Conservation (phyloP, 192 early-diverging fungal genomes). For the Coemansia sp. region DNA sequence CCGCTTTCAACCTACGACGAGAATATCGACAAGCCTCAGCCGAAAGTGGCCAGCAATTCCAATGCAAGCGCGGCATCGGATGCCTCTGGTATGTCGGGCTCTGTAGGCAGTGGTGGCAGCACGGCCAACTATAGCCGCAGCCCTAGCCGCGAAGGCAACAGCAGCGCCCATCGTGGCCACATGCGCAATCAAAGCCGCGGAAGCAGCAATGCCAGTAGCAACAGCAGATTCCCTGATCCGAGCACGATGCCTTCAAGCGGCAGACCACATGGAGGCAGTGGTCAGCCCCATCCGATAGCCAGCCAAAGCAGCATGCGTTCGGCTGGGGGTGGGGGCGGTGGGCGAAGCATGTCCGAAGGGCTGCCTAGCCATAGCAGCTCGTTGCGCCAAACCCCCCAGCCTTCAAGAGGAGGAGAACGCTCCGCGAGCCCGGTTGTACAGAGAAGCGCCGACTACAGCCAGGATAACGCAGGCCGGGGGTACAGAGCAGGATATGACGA, state of each 20-base stretch:
- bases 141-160: not conserved
- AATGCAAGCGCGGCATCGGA: conserved; percentile 8
- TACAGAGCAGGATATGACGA: conserved; percentile 52
- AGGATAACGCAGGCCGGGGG: conserved; percentile 18
- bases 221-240: conserved; percentile 18
- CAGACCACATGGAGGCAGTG: conserved; percentile 21
- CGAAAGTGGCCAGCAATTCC: conserved; percentile 15
- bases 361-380: conserved; percentile 14
- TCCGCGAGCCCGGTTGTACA: conserved; percentile 24
- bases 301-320: conserved; percentile 23
- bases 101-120: conserved; percentile 4
- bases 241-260: conserved; percentile 15
- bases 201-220: not conserved
- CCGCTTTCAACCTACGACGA: conserved; percentile 39
- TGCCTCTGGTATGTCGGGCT: conserved; percentile 6
- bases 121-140: conserved; percentile 7
- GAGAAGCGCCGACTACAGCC: conserved; percentile 11
- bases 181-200: conserved; percentile 27
- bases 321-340: not conserved
- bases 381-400: not conserved
- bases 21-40: conserved; percentile 26
- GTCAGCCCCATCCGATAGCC: conserved; percentile 14
- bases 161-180: conserved; percentile 8
- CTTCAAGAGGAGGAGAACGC: conserved; percentile 6
- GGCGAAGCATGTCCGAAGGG: conserved; percentile 19